phyloP scores from a whole-genome alignment of 768 basidiomycete species.

The Phlebiopsis gigantea region DNA sequence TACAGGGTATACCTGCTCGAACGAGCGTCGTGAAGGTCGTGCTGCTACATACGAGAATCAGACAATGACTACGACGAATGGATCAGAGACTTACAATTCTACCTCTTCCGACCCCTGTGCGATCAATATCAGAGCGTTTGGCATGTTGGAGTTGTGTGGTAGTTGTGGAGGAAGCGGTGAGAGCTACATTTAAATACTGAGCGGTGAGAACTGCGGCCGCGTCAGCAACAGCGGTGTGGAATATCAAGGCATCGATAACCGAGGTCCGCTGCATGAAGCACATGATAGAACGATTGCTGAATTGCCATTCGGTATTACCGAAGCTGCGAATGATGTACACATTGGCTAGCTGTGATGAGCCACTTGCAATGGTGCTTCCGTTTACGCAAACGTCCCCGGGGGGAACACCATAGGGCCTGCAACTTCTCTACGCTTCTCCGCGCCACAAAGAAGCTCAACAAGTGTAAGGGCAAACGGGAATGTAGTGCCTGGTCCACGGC shows the following conservation, averaged over 20 bases:
- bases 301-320: too few relatives aligned
- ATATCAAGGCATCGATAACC: too few relatives aligned
- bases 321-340: too few relatives aligned
- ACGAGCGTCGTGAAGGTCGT: slow-evolving; percentile 80
- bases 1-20: slow-evolving; percentile 61
- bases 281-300: too few relatives aligned
- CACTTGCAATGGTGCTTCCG: background rate
- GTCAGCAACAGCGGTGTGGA: too few relatives aligned
- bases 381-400: slow-evolving; percentile 30
- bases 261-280: too few relatives aligned
- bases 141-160: too few relatives aligned
- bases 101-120: slow-evolving; percentile 85
- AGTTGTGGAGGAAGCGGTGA: too few relatives aligned
- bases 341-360: too few relatives aligned
- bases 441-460: slow-evolving; percentile 64
- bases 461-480: slow-evolving; percentile 79
- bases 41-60: slow-evolving; percentile 56
- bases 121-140: slow-evolving; percentile 58
- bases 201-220: too few relatives aligned
- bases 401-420: slow-evolving; percentile 71
- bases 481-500: slow-evolving; percentile 70
- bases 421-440: slow-evolving; percentile 56
- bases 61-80: background rate
- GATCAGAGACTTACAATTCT: slow-evolving; percentile 60
- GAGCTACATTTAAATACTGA: too few relatives aligned